Percentiles rank a stretch among this genome's conserved stretches.
phyloP scores from a whole-genome alignment of 176 grass and related monocot species.

The Eragrostis nindensis region DNA sequence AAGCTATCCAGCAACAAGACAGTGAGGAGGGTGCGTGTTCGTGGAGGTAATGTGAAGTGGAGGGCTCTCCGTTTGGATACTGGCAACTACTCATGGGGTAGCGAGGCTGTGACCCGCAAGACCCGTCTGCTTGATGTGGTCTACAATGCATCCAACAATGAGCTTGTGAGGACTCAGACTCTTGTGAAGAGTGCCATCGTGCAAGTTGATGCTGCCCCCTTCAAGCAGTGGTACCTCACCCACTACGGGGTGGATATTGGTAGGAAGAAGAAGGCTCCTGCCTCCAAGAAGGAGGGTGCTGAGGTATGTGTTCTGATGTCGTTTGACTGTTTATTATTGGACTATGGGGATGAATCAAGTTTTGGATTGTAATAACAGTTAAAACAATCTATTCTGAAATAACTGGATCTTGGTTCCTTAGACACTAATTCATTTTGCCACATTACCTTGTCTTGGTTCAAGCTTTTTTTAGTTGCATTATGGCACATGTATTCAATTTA shows the following conservation, averaged over 20 bases:
- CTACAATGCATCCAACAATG: constrained; percentile 57
- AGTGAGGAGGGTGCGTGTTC: constrained; percentile 70
- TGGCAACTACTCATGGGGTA: constrained; percentile 32
- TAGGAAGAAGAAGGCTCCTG: constrained; percentile 70
- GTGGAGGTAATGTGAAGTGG: constrained; percentile 85
- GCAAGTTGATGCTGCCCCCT: constrained; percentile 48
- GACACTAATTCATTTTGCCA: no score
- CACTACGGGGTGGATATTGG: constrained; percentile 90
- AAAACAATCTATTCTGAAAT: no score
- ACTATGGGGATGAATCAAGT: no score
- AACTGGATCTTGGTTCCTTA: no score
- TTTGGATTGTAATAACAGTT: no score
- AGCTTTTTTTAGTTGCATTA: no score
- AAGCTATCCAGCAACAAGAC: constrained; percentile 69
- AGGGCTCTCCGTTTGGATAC: constrained; percentile 81
- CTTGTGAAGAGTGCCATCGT: constrained; percentile 76
- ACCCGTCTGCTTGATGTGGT: no score
- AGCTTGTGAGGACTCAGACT: constrained; percentile 90
- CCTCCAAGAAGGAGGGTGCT: constrained; percentile 59
- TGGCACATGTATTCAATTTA: no score
- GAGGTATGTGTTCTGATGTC: constrained; percentile 44
- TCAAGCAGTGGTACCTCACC: constrained; percentile 90
- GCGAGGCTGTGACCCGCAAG: no score
- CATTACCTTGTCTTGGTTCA: no score
- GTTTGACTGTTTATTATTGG: no score